Base-by-base conservation (phyloP, 768 basidiomycete species). In the Cyclocybe cylindracea region DNA sequence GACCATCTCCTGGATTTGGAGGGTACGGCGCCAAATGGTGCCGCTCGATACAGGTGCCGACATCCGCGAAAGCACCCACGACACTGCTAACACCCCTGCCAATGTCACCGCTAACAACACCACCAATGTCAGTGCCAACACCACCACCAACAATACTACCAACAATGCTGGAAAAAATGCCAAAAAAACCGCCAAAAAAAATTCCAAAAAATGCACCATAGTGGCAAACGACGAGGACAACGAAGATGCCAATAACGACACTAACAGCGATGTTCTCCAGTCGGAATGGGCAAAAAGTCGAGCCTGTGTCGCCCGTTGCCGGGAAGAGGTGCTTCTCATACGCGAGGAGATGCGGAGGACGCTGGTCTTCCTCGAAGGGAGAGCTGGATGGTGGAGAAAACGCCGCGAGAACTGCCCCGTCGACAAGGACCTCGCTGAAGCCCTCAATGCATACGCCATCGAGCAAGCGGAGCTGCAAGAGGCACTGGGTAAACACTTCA, bases 341-440 rank as follows among this genome's bases (percentile, higher is more conserved):
- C 44, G 51, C 19, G 58, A 59, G 44, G 58, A 59, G 49, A 59
- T 59, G 58, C 39, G 50, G 8, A 39, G 58, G 7, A 44, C 49
- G 3, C 31, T 54, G 11, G 41, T 18, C 0, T 56, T 42, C 16
- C 16, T 56, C 7, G 52, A 50, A 10, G 56, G 58, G 58, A 56
- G 49, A 24, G 54, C 39, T 0, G 13, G 32, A 3, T 50, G 55
- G 46, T 59, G 58, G 58, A 16, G 19, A 10, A 36, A 16, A 4
- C 11, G 43, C 8, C 8, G 10, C n/a, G 13, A 13, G 3, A 24
- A 4, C 8, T 19, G 14, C 0, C 35, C 18, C 2, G 2, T 53
- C 3, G 7, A 7, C 9, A 33, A 37, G 35, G 49, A 48, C 14
- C 37, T 50, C 5, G 10, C 35, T 0, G 58, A 59, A 33, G 58